These are phyloP conservation scores for Parasitella parasitica DNA, from an alignment of 371 early-diverging fungal species.

Conservation along the genomic window DNA sequence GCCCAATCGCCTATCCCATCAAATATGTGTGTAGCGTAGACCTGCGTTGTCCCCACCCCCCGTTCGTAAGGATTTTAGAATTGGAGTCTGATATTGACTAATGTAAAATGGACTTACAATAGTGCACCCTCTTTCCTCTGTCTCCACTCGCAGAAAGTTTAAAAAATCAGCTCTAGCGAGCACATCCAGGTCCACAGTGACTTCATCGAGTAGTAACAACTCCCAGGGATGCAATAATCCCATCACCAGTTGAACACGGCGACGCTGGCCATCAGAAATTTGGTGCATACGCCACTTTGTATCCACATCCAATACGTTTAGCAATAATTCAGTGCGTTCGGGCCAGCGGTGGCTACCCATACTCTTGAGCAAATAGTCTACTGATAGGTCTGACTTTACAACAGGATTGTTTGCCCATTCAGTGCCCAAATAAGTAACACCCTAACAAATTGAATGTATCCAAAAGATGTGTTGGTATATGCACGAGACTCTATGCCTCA, in stretches of 20 bases:
- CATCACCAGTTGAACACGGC: conserved; percentile 75
- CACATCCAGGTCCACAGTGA: conserved; percentile 83
- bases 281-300: conserved; percentile 74
- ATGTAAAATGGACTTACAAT: conserved; percentile 40
- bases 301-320: conserved; percentile 73
- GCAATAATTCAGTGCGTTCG: conserved; percentile 59
- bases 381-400: conserved; percentile 63
- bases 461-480: too few species aligned
- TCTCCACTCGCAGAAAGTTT: conserved; percentile 62
- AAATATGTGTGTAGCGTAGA: conserved; percentile 75
- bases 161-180: conserved; percentile 71
- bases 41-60: too few species aligned
- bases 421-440: conserved; percentile 78
- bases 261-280: conserved; percentile 70
- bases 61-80: not conserved
- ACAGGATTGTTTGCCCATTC: conserved; percentile 74
- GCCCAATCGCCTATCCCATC: conserved; percentile 69
- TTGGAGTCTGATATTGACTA: not conserved
- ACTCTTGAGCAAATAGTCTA: conserved; percentile 66
- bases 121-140: conserved; percentile 63
- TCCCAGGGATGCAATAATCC: conserved; percentile 76
- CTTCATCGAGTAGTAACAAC: conserved; percentile 76
- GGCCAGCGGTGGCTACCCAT: conserved; percentile 67
- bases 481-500: too few species aligned
- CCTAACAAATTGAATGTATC: conserved; percentile 26